Conservation (phyloP, 106 monocot genomes). For the Allium fistulosum region DNA sequence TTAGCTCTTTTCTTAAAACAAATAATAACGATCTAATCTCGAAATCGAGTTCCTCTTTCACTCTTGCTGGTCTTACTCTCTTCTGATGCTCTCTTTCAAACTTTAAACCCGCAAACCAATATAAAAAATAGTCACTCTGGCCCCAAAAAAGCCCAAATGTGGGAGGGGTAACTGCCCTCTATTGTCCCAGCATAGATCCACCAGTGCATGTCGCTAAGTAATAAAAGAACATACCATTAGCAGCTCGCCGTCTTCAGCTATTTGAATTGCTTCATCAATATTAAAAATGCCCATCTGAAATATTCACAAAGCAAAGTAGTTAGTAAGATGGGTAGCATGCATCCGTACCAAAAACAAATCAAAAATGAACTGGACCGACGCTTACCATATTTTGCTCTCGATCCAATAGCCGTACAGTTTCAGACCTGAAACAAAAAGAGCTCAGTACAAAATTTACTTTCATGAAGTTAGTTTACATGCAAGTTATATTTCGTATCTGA, state of each 20-base stretch:
- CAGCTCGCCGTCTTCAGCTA: slow-evolving; percentile 45
- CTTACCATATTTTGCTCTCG: slow-evolving; percentile 67
- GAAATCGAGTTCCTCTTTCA: too few relatives aligned
- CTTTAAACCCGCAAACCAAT: not conserved
- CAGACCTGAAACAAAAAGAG: slow-evolving; percentile 31
- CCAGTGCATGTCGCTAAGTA: not conserved
- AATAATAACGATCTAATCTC: too few relatives aligned
- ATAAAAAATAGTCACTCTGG: not conserved
- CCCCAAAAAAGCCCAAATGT: not conserved
- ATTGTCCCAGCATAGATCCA: too few relatives aligned
- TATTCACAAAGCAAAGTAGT: slow-evolving; percentile 1
- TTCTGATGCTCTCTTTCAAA: not conserved
- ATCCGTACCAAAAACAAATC: not conserved
- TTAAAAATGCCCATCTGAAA: slow-evolving; percentile 45
- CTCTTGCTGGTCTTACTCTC: not conserved
- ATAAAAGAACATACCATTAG: slow-evolving; percentile 31
- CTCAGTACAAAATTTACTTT: not conserved
- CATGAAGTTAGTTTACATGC: not conserved
- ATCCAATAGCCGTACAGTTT: slow-evolving; percentile 61
- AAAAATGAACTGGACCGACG: slow-evolving; percentile 1
- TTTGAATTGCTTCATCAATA: slow-evolving; percentile 47
- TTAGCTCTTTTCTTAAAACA: too few relatives aligned
- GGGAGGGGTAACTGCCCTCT: too few relatives aligned
- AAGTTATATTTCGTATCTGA: not conserved
- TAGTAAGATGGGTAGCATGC: not conserved